phyloP scores from a whole-genome alignment of 176 grass and related monocot species.

The Avena sativa region DNA sequence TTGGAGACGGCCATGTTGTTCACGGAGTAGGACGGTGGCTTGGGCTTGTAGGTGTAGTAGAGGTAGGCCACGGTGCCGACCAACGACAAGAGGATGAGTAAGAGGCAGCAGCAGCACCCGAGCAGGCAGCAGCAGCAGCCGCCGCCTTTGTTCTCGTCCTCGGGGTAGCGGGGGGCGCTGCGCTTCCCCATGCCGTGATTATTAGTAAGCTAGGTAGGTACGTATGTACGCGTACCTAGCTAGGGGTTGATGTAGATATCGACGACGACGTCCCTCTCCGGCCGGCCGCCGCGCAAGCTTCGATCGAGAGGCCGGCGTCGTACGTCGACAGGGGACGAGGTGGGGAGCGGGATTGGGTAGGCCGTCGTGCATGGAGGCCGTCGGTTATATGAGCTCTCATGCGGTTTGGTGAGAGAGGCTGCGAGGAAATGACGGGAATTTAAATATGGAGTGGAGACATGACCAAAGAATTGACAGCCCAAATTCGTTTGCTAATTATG shows the following conservation, averaged over 20 bases:
- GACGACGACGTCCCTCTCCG: conserved; percentile 35
- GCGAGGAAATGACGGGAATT: conserved; percentile 33
- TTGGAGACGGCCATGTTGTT: conserved; percentile 65
- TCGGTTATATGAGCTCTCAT: conserved; percentile 4
- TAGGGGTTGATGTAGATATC: not conserved
- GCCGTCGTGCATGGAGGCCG: conserved; percentile 33
- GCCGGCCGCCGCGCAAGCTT: conserved; percentile 36
- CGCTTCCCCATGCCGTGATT: conserved; percentile 47
- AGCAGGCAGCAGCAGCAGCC: conserved; percentile 59
- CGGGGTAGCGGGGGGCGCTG: conserved; percentile 62
- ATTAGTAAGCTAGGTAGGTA: conserved; percentile 4
- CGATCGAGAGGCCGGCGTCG: conserved; percentile 40
- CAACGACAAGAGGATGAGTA: conserved; percentile 54
- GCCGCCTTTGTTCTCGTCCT: conserved; percentile 33
- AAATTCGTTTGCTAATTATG: conserved; percentile 22
- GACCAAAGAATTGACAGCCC: not conserved
- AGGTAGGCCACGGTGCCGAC: conserved; percentile 39
- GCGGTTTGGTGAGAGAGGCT: conserved; percentile 18
- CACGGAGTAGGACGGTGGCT: conserved; percentile 76
- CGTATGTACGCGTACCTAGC: not conserved
- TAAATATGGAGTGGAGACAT: not conserved
- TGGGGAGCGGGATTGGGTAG: conserved; percentile 6
- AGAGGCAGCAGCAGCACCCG: conserved; percentile 71
- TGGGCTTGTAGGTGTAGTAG: conserved; percentile 57
- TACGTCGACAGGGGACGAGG: conserved; percentile 21